These are phyloP conservation scores for Durotheca rogersii DNA, from an alignment of 495 filamentous ascomycete species.

Conservation along the genomic window DNA sequence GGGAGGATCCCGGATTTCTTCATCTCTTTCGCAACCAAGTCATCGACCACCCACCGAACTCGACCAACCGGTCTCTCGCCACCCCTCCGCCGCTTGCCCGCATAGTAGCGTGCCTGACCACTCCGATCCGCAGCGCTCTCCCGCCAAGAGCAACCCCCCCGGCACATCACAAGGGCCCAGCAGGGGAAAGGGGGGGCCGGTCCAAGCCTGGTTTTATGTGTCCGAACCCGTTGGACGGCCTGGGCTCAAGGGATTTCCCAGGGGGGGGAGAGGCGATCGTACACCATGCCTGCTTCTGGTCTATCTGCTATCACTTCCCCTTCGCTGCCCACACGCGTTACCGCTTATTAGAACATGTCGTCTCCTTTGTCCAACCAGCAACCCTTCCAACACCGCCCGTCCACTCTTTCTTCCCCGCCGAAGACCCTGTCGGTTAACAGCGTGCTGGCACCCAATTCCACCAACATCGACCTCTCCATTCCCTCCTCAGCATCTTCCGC, in stretches of 20 bases:
- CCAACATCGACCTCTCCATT: constrained; percentile 30
- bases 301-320: constrained; percentile 10
- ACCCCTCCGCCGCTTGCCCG: too few species aligned
- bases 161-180: too few species aligned
- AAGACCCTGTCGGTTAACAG: constrained; percentile 27
- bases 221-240: constrained; percentile 8
- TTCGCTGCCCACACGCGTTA: constrained; percentile 9
- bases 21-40: too few species aligned
- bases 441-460: constrained; percentile 21
- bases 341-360: constrained; percentile 25
- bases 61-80: too few species aligned
- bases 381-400: constrained; percentile 12
- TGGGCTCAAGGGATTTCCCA: constrained; percentile 10
- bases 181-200: too few species aligned
- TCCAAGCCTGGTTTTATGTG: constrained; percentile 18
- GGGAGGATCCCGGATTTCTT: too few species aligned
- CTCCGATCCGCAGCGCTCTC: too few species aligned
- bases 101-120: too few species aligned
- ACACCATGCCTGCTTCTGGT: constrained; percentile 13
- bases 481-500: constrained; percentile 36
- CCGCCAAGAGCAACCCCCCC: too few species aligned
- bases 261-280: background rate
- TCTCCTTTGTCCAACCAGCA: constrained; percentile 33
- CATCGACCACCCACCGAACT: too few species aligned
- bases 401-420: constrained; percentile 17